Conservation (phyloP, 2,329 filamentous ascomycete genomes). For the Aspergillus sp. region DNA sequence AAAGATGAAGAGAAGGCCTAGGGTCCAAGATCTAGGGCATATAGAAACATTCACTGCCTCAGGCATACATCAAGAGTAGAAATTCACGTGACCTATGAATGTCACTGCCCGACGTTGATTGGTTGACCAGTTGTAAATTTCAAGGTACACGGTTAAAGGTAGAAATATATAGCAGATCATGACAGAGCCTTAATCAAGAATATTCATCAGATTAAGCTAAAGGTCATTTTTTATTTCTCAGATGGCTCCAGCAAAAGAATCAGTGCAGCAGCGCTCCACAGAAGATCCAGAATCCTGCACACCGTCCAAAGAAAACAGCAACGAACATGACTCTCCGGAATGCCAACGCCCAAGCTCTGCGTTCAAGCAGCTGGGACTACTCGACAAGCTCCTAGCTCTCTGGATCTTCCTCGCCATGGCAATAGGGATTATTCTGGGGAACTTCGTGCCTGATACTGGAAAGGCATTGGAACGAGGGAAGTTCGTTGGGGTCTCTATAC, state of each 20-base stretch:
- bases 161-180: neutral
- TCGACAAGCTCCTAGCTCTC: conserved; percentile 28
- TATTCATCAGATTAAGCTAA: neutral
- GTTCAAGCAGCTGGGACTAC: conserved; percentile 12
- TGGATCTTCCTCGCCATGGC: conserved; percentile 76
- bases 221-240: neutral
- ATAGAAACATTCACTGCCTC: too few species aligned
- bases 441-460: conserved; percentile 59
- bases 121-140: neutral
- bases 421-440: conserved; percentile 66
- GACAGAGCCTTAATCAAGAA: neutral
- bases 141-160: too few species aligned
- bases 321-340: neutral
- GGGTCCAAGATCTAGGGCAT: too few species aligned
- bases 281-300: neutral
- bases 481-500: conserved; percentile 63
- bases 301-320: neutral
- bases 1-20: too few species aligned
- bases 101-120: neutral
- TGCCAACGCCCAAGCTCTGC: conserved; percentile 6
- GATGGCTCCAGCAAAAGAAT: neutral
- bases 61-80: too few species aligned
- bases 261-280: neutral
- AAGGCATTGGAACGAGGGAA: conserved; percentile 59
- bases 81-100: neutral